A percentile compares a stretch with the other conserved stretches of the same genome.
These are phyloP conservation scores for Fusarium nelsonii DNA, from an alignment of 2,329 filamentous ascomycete genomes.

Conservation along the genomic window DNA sequence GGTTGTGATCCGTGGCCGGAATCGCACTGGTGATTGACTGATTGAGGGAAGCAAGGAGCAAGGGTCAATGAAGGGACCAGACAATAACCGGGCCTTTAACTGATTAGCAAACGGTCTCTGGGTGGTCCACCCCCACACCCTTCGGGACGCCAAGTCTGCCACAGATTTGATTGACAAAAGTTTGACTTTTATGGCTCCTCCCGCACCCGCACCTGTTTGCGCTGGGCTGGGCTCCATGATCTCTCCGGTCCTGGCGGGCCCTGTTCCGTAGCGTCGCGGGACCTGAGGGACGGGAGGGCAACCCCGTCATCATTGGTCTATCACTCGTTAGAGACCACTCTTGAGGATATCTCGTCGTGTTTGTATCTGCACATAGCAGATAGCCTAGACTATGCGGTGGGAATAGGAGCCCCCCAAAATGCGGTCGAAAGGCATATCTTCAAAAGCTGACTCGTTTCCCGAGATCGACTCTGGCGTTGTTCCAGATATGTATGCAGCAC, in stretches of 20 bases:
- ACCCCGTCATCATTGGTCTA: slow-evolving; percentile 31
- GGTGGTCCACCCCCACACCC: slow-evolving; percentile 42
- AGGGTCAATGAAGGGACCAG: not conserved
- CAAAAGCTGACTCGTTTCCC: not conserved
- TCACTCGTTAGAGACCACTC: slow-evolving; percentile 13
- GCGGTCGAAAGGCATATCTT: slow-evolving; percentile 2
- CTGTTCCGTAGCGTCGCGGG: slow-evolving; percentile 38
- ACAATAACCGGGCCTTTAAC: slow-evolving; percentile 13
- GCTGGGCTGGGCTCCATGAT: not conserved
- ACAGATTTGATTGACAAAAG: slow-evolving; percentile 27
- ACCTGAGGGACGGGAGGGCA: slow-evolving; percentile 32
- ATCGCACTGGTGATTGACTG: slow-evolving; percentile 42
- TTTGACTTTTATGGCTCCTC: slow-evolving; percentile 32
- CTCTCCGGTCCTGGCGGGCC: slow-evolving; percentile 37
- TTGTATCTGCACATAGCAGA: no score
- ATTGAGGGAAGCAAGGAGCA: slow-evolving; percentile 16
- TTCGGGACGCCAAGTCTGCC: slow-evolving; percentile 32
- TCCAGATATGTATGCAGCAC: slow-evolving; percentile 10
- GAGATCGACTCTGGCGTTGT: slow-evolving; percentile 7
- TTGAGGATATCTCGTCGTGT: not conserved
- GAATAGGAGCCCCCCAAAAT: not conserved
- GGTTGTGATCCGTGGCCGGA: slow-evolving; percentile 40
- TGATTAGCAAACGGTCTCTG: slow-evolving; percentile 44
- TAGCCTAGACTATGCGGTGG: no score
- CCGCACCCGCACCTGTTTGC: slow-evolving; percentile 28